Evolutionary conservation across 2,329 filamentous ascomycete species (phyloP).

Genomic region (Hymenoscyphus fraxineus): DNA sequence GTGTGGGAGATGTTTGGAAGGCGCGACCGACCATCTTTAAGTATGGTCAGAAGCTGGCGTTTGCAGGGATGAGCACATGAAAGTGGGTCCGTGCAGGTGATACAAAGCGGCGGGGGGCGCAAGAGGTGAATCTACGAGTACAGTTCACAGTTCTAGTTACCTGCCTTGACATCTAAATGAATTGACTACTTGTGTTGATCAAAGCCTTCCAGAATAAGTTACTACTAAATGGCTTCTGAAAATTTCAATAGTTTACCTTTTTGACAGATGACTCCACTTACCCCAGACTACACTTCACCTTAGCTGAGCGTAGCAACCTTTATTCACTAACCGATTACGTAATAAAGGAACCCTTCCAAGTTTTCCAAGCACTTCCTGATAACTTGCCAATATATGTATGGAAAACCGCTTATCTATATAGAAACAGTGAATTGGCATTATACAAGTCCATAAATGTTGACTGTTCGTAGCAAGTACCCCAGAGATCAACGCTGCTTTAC

Average conservation of each 20-base stretch:
- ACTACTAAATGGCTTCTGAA: too few relatives aligned
- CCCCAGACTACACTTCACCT: too few relatives aligned
- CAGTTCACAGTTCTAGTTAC: not conserved
- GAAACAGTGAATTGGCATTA: not conserved
- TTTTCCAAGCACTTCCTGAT: too few relatives aligned
- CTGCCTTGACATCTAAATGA: not conserved
- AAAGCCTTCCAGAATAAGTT: too few relatives aligned
- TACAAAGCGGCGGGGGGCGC: not conserved
- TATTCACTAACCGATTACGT: too few relatives aligned
- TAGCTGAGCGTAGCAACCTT: too few relatives aligned
- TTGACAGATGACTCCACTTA: too few relatives aligned
- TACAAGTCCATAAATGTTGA: not conserved
- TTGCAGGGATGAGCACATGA: not conserved
- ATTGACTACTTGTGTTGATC: too few relatives aligned
- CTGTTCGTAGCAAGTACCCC: not conserved
- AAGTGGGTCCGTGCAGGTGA: not conserved
- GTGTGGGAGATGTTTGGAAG: not conserved
- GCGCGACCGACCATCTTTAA: not conserved
- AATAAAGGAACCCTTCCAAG: too few relatives aligned
- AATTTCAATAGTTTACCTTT: too few relatives aligned
- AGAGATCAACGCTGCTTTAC: not conserved
- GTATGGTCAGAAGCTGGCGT: not conserved
- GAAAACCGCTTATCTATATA: not conserved
- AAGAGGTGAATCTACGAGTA: not conserved
- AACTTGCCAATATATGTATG: not conserved